Evolutionary conservation across 2,329 filamentous ascomycete species (phyloP).

Genomic region (Fusarium sambucinum): DNA sequence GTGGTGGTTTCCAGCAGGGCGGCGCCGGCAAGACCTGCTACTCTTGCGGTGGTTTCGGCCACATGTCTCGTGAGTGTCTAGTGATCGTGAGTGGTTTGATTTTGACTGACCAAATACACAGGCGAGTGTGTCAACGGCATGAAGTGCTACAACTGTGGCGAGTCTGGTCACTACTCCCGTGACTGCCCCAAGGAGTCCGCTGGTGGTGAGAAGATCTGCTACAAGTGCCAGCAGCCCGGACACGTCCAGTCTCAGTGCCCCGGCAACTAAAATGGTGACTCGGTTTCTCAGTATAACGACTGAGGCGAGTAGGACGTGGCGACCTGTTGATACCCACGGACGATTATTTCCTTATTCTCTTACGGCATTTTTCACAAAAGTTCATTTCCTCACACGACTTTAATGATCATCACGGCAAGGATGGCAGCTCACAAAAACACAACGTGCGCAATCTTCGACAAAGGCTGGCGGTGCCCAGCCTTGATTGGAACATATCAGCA

Average conservation of each 20-base stretch:
- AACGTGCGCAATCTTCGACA: slow-evolving; percentile 48
- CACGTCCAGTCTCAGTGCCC: slow-evolving; percentile 96
- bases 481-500: slow-evolving; percentile 48
- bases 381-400: slow-evolving; percentile 50
- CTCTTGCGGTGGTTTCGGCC: slow-evolving; percentile 95
- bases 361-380: slow-evolving; percentile 49
- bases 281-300: slow-evolving; percentile 43
- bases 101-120: slow-evolving; percentile 50
- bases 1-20: slow-evolving; percentile 62
- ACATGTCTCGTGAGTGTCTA: slow-evolving; percentile 83
- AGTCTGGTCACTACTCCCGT: slow-evolving; percentile 93
- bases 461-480: slow-evolving; percentile 41
- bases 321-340: slow-evolving; percentile 60
- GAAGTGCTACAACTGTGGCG: slow-evolving; percentile 99
- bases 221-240: slow-evolving; percentile 88
- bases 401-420: slow-evolving; percentile 50
- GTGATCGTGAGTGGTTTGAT: background rate
- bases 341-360: slow-evolving; percentile 49
- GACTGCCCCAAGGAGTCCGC: slow-evolving; percentile 95
- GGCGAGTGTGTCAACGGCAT: slow-evolving; percentile 97
- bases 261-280: slow-evolving; percentile 69
- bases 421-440: slow-evolving; percentile 46
- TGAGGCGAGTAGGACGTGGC: slow-evolving; percentile 55
- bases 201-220: slow-evolving; percentile 94
- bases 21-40: slow-evolving; percentile 89